Evolutionary conservation across 2,329 filamentous ascomycete genomes (phyloP).

Genomic region (Fusarium devonianum): DNA sequence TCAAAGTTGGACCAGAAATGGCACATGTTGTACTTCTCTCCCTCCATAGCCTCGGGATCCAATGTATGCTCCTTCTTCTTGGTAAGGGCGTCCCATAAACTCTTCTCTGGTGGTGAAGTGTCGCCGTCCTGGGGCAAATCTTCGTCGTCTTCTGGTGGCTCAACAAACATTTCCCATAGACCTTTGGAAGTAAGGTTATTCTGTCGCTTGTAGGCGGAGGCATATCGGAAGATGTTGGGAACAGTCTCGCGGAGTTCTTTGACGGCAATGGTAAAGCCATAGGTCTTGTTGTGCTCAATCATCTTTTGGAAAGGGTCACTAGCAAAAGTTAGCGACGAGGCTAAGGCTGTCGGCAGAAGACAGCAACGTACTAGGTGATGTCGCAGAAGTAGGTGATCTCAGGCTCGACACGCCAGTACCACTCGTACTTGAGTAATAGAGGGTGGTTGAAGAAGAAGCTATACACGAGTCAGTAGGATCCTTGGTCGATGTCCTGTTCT

Average conservation of each 20-base stretch:
- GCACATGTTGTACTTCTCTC: constrained; percentile 99
- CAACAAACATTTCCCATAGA: constrained; percentile 98
- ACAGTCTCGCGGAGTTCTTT: constrained; percentile 98
- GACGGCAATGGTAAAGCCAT: constrained; percentile 97
- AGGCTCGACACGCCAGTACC: constrained; percentile 99
- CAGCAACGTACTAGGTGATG: constrained; percentile 81
- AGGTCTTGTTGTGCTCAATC: constrained; percentile 94
- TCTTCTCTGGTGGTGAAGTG: constrained; percentile 78
- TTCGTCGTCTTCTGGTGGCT: constrained; percentile 71
- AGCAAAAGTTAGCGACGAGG: constrained; percentile 19
- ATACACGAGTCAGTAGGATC: constrained; percentile 31
- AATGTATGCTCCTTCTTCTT: constrained; percentile 77
- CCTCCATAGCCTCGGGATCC: constrained; percentile 93
- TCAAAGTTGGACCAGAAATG: constrained; percentile 99
- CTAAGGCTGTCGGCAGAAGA: not conserved
- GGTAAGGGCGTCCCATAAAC: constrained; percentile 77
- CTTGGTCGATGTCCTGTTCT: not conserved
- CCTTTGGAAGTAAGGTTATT: constrained; percentile 92
- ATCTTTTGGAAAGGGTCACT: constrained; percentile 96
- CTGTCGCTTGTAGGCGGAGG: constrained; percentile 94
- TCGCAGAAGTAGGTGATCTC: constrained; percentile 99
- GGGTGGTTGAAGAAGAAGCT: constrained; percentile 98
- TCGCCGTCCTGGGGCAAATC: constrained; percentile 69
- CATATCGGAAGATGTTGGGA: constrained; percentile 97
- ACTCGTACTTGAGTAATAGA: constrained; percentile 94